A percentile compares a stretch with the other conserved stretches of the same genome.
Evolutionary conservation across 75 land plant species (phyloP).

Genomic region (Adiantum capillusveneris): DNA sequence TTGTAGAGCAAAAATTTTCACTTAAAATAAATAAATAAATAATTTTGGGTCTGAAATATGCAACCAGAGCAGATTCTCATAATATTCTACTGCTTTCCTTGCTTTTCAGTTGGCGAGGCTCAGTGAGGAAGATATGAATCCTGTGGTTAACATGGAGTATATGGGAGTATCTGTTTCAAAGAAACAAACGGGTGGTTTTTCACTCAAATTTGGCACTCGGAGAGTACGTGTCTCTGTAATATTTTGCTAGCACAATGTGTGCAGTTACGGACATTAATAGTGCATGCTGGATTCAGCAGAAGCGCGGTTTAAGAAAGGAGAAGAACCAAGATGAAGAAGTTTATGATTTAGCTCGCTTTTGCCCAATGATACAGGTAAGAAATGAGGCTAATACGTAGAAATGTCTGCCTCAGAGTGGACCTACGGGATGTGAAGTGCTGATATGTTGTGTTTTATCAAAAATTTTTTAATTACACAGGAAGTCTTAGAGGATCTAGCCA

Average conservation of each 20-base stretch:
- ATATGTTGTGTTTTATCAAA: background rate
- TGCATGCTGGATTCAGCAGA: conserved; percentile 19
- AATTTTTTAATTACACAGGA: conserved; percentile 43
- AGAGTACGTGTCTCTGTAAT: conserved; percentile 50
- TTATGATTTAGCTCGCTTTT: conserved; percentile 89
- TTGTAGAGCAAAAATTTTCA: too few species aligned
- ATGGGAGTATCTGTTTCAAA: conserved; percentile 68
- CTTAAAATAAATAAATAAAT: too few species aligned
- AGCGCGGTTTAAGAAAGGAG: conserved; percentile 78
- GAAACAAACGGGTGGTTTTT: conserved; percentile 64
- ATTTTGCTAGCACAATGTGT: background rate
- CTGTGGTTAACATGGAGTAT: conserved; percentile 70
- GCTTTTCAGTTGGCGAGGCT: conserved; percentile 69
- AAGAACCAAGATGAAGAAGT: conserved; percentile 56
- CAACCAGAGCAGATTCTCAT: too few species aligned
- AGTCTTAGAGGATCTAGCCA: conserved; percentile 62
- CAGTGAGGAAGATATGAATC: conserved; percentile 73
- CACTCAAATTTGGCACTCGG: conserved; percentile 75
- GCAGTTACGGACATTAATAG: too few species aligned
- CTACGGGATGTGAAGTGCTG: background rate
- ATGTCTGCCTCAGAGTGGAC: too few species aligned
- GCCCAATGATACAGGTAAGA: conserved; percentile 84
- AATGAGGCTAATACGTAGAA: background rate
- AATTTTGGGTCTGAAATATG: too few species aligned
- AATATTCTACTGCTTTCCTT: too few species aligned